Evolutionary conservation across 1,139 yeast genomes (phyloP), one percentile per base, ranked within the genome.

Genomic region (Geotrichum reessii): DNA sequence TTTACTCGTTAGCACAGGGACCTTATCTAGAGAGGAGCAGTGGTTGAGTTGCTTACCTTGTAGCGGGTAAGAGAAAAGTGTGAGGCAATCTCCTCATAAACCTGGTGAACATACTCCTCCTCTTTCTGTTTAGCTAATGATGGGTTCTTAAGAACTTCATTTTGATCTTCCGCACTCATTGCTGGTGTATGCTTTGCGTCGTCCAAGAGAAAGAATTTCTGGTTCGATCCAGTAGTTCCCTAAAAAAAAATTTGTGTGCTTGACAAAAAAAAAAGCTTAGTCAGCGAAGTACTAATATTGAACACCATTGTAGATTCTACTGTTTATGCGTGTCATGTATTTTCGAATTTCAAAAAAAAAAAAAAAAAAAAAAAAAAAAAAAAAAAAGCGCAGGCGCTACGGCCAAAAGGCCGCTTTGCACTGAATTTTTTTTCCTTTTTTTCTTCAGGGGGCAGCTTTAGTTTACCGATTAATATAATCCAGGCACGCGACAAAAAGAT

Each of bases 41-140:
- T 22, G 6, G 9, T 46, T 14, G n/a, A 7, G n/a, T 7, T 8
- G 53, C 70, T 42, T 54, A 69, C 74, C 61, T 89, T 92, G 73
- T 91, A 93, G 48, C 99, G 76, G 0, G 99, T 93, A 65, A 86
- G 86, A 2, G 98, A 91, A 71, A 93, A 93, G 71, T 95, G 99
- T 12, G 85, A 69, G 0, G 99, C 99, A 46, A 93, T 93, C 63
- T 88, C 88, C 68, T 93, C 88, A 74, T 93, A 93, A 1, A 95
- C 96, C 22, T 82, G 81, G 72, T 93, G 99, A 1, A 93, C 99
- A 68, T 82, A 87, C 58, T 80, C 79, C 56, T 85, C 82, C 69
- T 93, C 99, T 69, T 85, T 87, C 9, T 69, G 67, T 31, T 55
- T 37, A 2, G 61, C 58, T 31, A 25, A 19, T 19, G 47, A 74